Conservation (phyloP, 805 yeast species). For the Lipomyces sp. region DNA sequence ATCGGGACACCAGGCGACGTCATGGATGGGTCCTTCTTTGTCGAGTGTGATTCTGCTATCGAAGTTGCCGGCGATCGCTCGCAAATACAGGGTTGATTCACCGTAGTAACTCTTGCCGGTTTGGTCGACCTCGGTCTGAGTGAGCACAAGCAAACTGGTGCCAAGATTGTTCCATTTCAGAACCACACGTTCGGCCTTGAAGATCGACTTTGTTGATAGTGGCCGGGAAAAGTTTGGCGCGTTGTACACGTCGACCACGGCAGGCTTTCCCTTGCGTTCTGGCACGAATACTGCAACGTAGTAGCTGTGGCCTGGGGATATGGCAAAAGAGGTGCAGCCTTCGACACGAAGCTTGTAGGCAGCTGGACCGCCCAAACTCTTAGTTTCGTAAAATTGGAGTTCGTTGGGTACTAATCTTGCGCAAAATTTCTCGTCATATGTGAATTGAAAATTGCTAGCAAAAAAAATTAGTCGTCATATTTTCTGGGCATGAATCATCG, state of each 20-base stretch:
- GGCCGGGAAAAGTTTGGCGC: conserved; percentile 77
- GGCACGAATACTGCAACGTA: conserved; percentile 90
- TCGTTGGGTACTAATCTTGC: conserved; percentile 66
- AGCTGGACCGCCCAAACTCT: conserved; percentile 51
- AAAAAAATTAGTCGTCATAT: neutral
- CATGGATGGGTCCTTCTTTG: conserved; percentile 96
- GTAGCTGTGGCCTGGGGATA: conserved; percentile 88
- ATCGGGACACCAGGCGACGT: conserved; percentile 95
- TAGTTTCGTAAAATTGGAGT: conserved; percentile 68
- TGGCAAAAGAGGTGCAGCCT: conserved; percentile 62
- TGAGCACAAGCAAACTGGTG: conserved; percentile 89
- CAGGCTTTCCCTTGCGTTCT: conserved; percentile 86
- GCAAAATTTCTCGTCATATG: conserved; percentile 74
- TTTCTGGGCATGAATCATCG: neutral
- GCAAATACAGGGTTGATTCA: conserved; percentile 85
- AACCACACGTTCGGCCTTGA: conserved; percentile 93
- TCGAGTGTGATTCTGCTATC: conserved; percentile 86
- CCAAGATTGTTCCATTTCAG: conserved; percentile 94
- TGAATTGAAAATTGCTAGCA: conserved; percentile 67
- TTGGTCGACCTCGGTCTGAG: conserved; percentile 94
- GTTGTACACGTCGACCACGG: conserved; percentile 80
- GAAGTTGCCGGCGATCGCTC: conserved; percentile 91
- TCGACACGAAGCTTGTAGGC: conserved; percentile 61
- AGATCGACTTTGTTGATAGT: conserved; percentile 82
- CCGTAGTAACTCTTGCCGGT: conserved; percentile 95